Evolutionary conservation across 2,329 filamentous ascomycete species (phyloP).

Genomic region (Mycogone perniciosa): DNA sequence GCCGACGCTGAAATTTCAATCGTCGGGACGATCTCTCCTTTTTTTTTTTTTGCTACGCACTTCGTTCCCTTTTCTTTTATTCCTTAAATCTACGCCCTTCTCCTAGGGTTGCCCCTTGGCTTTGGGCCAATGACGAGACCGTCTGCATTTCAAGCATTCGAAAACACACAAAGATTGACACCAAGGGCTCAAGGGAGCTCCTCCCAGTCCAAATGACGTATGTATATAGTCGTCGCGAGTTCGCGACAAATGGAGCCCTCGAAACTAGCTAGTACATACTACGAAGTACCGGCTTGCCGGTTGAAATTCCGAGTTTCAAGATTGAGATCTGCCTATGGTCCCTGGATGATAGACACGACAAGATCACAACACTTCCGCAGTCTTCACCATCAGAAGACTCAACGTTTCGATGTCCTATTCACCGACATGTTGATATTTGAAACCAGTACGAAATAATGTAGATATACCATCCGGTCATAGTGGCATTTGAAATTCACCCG

Average conservation of each 20-base stretch:
- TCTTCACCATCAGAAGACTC: too few relatives aligned
- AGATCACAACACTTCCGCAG: too few relatives aligned
- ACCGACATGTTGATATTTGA: too few relatives aligned
- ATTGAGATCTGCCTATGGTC: slow-evolving; percentile 15
- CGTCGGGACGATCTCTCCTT: slow-evolving; percentile 18
- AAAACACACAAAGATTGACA: too few relatives aligned
- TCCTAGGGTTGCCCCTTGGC: neutral
- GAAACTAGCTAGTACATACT: neutral
- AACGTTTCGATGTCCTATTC: too few relatives aligned
- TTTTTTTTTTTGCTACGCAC: neutral
- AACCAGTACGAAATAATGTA: too few relatives aligned
- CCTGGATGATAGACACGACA: too few relatives aligned
- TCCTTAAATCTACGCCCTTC: neutral
- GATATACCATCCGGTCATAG: too few relatives aligned
- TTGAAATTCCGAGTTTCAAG: neutral
- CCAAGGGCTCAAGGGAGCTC: too few relatives aligned
- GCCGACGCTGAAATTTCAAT: slow-evolving; percentile 23
- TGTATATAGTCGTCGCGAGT: neutral
- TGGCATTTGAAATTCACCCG: too few relatives aligned
- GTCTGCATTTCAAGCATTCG: too few relatives aligned
- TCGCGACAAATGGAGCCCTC: neutral
- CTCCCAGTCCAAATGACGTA: neutral
- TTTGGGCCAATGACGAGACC: neutral
- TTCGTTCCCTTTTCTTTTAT: neutral
- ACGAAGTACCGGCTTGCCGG: neutral